Evolutionary conservation across 257 asterid species (phyloP).

Genomic region (Nemophila menziesii): DNA sequence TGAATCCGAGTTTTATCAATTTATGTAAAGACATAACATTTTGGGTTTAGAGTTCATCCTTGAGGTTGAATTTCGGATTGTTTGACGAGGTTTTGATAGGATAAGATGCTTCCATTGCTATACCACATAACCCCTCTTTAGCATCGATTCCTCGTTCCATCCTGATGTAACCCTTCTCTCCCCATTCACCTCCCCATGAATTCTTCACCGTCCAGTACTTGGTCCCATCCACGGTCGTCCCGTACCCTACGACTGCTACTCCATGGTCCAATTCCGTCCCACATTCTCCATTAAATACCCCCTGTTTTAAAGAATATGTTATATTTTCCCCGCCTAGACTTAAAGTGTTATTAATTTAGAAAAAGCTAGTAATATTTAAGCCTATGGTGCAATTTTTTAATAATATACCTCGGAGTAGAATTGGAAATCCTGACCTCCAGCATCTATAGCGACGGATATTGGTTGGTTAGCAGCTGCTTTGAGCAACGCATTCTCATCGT

Average conservation of each 20-base stretch:
- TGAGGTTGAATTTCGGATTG: slow-evolving; percentile 12
- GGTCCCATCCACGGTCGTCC: slow-evolving; percentile 57
- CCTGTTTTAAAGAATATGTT: slow-evolving; percentile 39
- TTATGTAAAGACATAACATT: background rate
- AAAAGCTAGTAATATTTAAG: too few species aligned
- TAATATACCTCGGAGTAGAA: slow-evolving; percentile 65
- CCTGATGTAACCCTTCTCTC: slow-evolving; percentile 77
- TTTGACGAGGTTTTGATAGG: slow-evolving; percentile 50
- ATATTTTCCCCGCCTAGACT: too few species aligned
- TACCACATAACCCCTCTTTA: slow-evolving; percentile 68
- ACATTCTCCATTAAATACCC: slow-evolving; percentile 55
- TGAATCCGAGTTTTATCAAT: slow-evolving; percentile 1
- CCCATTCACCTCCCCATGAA: slow-evolving; percentile 87
- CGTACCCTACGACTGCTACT: slow-evolving; percentile 77
- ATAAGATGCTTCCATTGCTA: slow-evolving; percentile 77
- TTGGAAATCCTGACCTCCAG: slow-evolving; percentile 61
- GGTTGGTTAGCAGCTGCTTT: slow-evolving; percentile 82
- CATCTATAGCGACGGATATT: slow-evolving; percentile 69
- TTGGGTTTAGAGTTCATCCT: slow-evolving; percentile 60
- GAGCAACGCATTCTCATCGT: slow-evolving; percentile 46
- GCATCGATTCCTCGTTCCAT: slow-evolving; percentile 44
- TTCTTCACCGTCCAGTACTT: slow-evolving; percentile 66
- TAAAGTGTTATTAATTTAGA: too few species aligned
- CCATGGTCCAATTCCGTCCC: slow-evolving; percentile 69
- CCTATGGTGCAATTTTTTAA: too few species aligned